phyloP scores from a whole-genome alignment of 345 rosid species.

The Toxicodendron radicans region DNA sequence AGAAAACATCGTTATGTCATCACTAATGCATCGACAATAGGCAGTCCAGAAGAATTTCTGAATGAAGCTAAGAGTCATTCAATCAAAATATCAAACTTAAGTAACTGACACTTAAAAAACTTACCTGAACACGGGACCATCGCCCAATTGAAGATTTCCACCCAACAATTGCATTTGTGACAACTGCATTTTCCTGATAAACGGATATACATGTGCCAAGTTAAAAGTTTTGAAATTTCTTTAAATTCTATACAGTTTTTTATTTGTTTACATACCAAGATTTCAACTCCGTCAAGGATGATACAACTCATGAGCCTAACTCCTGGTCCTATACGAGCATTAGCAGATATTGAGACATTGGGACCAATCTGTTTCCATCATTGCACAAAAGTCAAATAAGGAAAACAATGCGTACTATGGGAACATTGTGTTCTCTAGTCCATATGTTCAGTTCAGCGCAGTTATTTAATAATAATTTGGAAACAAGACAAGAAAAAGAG shows the following conservation, averaged over 20 bases:
- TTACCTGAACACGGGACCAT: constrained; percentile 97
- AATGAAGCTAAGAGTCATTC: neutral
- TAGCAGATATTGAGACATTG: constrained; percentile 83
- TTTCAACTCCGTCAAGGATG: constrained; percentile 87
- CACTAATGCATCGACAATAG: neutral
- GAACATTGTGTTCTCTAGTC: neutral
- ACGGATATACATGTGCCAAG: constrained; percentile 21
- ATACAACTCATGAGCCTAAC: constrained; percentile 90
- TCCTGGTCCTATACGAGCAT: constrained; percentile 93
- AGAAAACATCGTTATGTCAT: neutral
- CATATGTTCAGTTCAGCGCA: neutral
- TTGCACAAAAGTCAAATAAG: constrained; percentile 11
- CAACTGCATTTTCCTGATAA: constrained; percentile 88
- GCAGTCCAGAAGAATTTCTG: no score
- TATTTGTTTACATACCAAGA: constrained; percentile 52
- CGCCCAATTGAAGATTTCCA: constrained; percentile 93
- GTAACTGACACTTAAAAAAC: constrained; percentile 20
- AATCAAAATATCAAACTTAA: neutral
- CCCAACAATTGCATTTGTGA: constrained; percentile 76
- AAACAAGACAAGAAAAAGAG: neutral
- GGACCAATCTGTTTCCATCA: constrained; percentile 80
- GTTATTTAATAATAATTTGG: neutral
- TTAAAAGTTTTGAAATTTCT: no score
- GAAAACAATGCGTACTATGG: neutral
- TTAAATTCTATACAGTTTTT: neutral